These are phyloP conservation scores for Scedosporium dehoogii DNA, from an alignment of 2,329 filamentous ascomycete genomes.

Conservation along the genomic window DNA sequence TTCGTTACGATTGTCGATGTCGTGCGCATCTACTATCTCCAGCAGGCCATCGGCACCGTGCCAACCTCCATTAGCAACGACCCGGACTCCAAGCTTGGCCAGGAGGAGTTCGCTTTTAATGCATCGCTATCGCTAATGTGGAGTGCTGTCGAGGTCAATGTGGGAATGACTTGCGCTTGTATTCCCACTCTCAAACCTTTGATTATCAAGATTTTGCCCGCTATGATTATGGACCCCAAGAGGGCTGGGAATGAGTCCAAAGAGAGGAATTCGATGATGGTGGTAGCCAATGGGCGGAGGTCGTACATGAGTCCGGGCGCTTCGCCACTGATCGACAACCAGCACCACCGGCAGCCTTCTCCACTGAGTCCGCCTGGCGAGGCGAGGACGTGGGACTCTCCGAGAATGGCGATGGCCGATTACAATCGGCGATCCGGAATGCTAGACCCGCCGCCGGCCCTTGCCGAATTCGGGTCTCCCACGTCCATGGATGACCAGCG, in stretches of 20 bases:
- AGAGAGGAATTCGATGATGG: neutral
- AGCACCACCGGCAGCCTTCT: neutral
- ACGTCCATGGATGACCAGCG: neutral
- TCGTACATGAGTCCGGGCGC: neutral
- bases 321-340: neutral
- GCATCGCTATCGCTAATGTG: constrained; percentile 84
- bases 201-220: constrained; percentile 53
- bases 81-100: constrained; percentile 37
- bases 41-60: constrained; percentile 51
- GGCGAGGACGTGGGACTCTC: neutral
- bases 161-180: constrained; percentile 83
- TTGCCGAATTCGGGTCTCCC: neutral
- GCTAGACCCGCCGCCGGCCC: neutral
- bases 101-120: constrained; percentile 56
- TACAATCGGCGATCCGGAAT: neutral
- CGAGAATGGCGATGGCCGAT: neutral
- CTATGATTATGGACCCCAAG: constrained; percentile 39
- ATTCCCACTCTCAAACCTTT: constrained; percentile 89
- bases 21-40: constrained; percentile 79
- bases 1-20: constrained; percentile 87
- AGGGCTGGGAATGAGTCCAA: neutral
- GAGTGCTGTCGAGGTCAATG: constrained; percentile 84
- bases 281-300: neutral
- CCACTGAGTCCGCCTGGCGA: neutral
- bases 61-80: constrained; percentile 26